Conservation (phyloP, 345 rosid species). For the Brassica rapa region DNA sequence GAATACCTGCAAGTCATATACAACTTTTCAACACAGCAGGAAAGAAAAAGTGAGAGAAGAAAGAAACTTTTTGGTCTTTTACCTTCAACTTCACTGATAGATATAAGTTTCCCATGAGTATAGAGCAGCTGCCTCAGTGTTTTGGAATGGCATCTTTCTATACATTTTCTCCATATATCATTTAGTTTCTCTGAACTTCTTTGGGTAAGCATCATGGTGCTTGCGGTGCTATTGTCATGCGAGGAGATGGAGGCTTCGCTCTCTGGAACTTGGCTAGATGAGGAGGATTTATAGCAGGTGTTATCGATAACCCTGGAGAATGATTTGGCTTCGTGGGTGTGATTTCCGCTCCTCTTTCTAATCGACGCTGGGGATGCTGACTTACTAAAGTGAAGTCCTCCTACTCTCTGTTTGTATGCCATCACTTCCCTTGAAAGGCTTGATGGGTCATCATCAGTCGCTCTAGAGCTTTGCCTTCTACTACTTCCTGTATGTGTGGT, state of each 20-base stretch:
- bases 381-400: conserved; percentile 49
- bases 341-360: conserved; percentile 46
- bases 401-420: conserved; percentile 58
- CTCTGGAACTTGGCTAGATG: conserved; percentile 44
- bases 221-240: conserved; percentile 43
- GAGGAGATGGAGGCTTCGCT: conserved; percentile 46
- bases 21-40: neutral
- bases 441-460: conserved; percentile 82
- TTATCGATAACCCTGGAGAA: conserved; percentile 39
- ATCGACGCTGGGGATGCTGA: conserved; percentile 50
- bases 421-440: conserved; percentile 50
- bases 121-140: conserved; percentile 77
- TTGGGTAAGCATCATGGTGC: conserved; percentile 48
- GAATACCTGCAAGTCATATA: conserved; percentile 59
- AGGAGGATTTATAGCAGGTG: conserved; percentile 48
- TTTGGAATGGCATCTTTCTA: conserved; percentile 89
- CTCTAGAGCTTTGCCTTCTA: conserved; percentile 79
- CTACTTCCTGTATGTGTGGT: conserved; percentile 74
- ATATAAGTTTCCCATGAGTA: conserved; percentile 78
- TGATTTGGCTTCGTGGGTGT: conserved; percentile 46
- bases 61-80: conserved; percentile 22
- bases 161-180: conserved; percentile 76
- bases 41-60: neutral
- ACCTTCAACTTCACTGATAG: conserved; percentile 86
- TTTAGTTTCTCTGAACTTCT: conserved; percentile 66